These are phyloP conservation scores for Voacanga thouarsii DNA, from an alignment of 257 asterid species.

Conservation along the genomic window DNA sequence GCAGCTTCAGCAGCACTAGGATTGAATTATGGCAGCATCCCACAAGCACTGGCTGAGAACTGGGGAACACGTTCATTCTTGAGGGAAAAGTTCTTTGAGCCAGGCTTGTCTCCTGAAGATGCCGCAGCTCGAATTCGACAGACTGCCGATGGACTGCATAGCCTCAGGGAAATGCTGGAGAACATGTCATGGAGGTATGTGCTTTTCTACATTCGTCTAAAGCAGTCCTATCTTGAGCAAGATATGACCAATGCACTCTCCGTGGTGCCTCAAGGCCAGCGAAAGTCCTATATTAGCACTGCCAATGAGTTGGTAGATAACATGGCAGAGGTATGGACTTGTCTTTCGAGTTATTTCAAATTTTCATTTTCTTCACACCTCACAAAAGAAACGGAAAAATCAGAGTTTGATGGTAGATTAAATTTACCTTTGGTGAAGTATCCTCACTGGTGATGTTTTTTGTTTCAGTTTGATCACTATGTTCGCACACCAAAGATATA, in stretches of 20 bases:
- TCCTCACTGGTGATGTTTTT: neutral
- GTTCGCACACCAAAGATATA: constrained; percentile 79
- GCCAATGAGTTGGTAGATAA: constrained; percentile 68
- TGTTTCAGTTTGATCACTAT: constrained; percentile 61
- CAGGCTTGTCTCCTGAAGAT: constrained; percentile 63
- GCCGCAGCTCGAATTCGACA: constrained; percentile 58
- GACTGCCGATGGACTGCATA: constrained; percentile 74
- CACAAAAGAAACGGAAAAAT: neutral
- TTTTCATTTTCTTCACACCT: neutral
- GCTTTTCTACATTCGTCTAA: constrained; percentile 55
- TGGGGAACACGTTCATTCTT: constrained; percentile 71
- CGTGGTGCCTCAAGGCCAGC: constrained; percentile 42
- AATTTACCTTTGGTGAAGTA: no score
- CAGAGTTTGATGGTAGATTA: neutral
- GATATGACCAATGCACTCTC: constrained; percentile 39
- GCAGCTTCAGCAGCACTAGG: constrained; percentile 40
- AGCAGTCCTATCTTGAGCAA: constrained; percentile 54
- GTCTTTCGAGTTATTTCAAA: neutral
- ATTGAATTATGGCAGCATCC: constrained; percentile 23
- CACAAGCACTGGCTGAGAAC: constrained; percentile 51
- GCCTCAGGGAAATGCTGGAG: constrained; percentile 66
- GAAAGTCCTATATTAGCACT: constrained; percentile 36
- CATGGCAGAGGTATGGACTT: constrained; percentile 60
- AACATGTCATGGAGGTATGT: constrained; percentile 82
- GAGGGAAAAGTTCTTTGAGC: constrained; percentile 48